Percentiles rank a stretch among this genome's conserved stretches.
Conservation (phyloP, 768 basidiomycete species). For the Mycena amicta region DNA sequence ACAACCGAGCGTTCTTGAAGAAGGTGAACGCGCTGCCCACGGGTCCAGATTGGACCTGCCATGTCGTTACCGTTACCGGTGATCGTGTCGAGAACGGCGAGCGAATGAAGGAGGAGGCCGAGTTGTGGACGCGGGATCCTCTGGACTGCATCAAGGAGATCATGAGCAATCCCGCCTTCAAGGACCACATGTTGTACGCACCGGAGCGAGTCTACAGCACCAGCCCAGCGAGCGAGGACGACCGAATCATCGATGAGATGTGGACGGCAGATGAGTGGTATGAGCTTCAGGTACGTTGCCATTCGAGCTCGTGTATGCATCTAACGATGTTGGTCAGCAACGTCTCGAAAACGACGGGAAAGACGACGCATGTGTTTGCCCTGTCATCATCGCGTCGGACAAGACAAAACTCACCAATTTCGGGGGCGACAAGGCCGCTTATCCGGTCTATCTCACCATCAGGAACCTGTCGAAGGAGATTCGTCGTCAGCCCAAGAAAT, state of each 20-base stretch:
- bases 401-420: neutral
- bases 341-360: too few relatives aligned
- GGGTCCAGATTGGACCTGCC: conserved; percentile 27
- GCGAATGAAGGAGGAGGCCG: conserved; percentile 16
- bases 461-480: neutral
- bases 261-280: conserved; percentile 30
- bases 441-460: neutral
- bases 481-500: neutral
- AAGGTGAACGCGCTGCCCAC: conserved; percentile 25
- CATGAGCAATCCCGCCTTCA: conserved; percentile 31
- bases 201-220: conserved; percentile 22
- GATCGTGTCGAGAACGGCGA: conserved; percentile 16
- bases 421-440: conserved; percentile 1
- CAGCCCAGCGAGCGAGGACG: neutral
- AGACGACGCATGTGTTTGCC: neutral
- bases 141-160: conserved; percentile 30
- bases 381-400: neutral
- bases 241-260: conserved; percentile 27
- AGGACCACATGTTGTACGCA: conserved; percentile 25
- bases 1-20: conserved; percentile 19
- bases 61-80: conserved; percentile 22
- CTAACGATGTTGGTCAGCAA: too few relatives aligned
- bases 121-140: conserved; percentile 31
- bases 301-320: neutral
- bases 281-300: neutral